These are phyloP conservation scores for Saraca asoca DNA, from an alignment of 331 rosid genomes.

Conservation along the genomic window DNA sequence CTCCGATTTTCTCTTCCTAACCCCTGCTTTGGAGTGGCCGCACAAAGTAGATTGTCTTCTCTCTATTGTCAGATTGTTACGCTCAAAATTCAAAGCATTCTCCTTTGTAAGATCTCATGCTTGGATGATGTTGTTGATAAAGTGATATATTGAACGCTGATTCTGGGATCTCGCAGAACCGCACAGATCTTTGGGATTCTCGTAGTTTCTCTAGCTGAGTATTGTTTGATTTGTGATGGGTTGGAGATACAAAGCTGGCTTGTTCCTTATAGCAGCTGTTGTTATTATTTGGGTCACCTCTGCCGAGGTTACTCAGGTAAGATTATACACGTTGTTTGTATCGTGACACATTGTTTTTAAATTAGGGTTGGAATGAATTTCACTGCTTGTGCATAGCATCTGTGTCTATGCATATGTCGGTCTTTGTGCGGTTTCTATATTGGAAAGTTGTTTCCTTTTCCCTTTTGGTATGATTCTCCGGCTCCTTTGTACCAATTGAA, in stretches of 20 bases:
- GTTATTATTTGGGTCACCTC: constrained; percentile 94
- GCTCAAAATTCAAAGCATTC: constrained; percentile 22
- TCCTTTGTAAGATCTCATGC: constrained; percentile 43
- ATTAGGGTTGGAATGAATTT: constrained; percentile 5
- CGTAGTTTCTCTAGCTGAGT: constrained; percentile 40
- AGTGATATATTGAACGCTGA: constrained; percentile 30
- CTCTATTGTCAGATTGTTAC: constrained; percentile 1
- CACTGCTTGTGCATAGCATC: background rate
- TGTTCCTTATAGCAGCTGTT: constrained; percentile 78
- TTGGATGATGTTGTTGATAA: constrained; percentile 29
- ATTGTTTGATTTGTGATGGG: constrained; percentile 54
- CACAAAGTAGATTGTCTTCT: constrained; percentile 18
- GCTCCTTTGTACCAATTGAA: background rate
- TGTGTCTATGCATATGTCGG: constrained; percentile 14
- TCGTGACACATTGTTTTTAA: background rate
- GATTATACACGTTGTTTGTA: background rate
- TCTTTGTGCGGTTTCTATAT: background rate
- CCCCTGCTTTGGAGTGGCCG: constrained; percentile 22
- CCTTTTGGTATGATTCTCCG: background rate
- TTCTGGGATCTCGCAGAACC: constrained; percentile 40
- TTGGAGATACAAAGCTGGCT: constrained; percentile 80
- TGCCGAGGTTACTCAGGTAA: constrained; percentile 96
- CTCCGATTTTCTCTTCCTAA: constrained; percentile 8
- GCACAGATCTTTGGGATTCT: constrained; percentile 44
- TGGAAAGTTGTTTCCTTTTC: background rate